phyloP scores from a whole-genome alignment of 805 yeast species.

The Yamadazyma paraphyllophila region DNA sequence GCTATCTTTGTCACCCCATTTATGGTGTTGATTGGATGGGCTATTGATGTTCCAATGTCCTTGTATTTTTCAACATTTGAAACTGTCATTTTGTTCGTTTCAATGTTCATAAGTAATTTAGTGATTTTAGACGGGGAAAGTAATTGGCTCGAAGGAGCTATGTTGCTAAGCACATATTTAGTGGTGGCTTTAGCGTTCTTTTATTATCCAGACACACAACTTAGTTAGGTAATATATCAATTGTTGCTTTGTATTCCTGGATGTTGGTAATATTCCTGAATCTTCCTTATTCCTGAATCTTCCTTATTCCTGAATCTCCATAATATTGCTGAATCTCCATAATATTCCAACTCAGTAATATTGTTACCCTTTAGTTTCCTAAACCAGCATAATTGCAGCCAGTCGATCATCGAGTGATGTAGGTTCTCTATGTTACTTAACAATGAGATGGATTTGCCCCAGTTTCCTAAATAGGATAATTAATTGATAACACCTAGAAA shows the following conservation, averaged over 20 bases:
- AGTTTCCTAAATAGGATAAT: conserved; percentile 11
- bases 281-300: no score
- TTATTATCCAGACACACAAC: conserved; percentile 69
- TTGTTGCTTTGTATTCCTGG: no score
- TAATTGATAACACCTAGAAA: conserved; percentile 8
- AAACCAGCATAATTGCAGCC: not conserved
- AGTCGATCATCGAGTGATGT: not conserved
- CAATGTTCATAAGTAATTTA: conserved; percentile 85
- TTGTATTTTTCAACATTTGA: conserved; percentile 89
- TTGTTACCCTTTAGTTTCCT: not conserved
- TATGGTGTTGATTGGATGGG: conserved; percentile 94
- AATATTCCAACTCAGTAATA: no score
- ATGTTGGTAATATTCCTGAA: no score
- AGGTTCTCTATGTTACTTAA: not conserved
- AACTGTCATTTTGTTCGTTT: conserved; percentile 85
- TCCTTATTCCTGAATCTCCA: no score
- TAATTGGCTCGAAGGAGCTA: conserved; percentile 95
- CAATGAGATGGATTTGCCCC: not conserved
- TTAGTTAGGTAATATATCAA: not conserved
- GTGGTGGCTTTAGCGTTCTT: conserved; percentile 88
- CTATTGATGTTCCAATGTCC: conserved; percentile 86
- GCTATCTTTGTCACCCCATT: conserved; percentile 95
- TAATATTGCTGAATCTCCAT: no score
- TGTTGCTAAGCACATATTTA: conserved; percentile 82
- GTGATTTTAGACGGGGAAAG: conserved; percentile 90